Evolutionary conservation across 2,329 filamentous ascomycete genomes (phyloP).

Genomic region (Gnomoniopsis sp.): DNA sequence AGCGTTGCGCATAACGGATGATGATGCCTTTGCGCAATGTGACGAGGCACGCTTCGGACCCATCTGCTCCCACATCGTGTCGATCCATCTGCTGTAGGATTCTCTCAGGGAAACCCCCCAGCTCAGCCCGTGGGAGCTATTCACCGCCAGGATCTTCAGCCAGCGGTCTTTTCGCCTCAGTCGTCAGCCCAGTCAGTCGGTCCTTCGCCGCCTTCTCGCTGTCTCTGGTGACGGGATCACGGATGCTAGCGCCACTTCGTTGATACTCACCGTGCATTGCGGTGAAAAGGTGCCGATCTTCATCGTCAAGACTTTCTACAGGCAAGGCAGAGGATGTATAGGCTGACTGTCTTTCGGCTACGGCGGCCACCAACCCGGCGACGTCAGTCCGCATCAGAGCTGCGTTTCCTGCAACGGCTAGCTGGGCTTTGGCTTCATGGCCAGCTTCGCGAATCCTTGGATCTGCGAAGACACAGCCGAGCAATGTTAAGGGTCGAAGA

Average conservation of each 20-base stretch:
- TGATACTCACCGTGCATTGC: neutral
- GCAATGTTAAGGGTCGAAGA: neutral
- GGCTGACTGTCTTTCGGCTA: neutral
- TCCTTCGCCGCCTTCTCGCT: neutral
- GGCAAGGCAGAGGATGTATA: neutral
- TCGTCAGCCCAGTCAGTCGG: neutral
- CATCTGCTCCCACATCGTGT: neutral
- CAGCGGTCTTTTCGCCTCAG: neutral
- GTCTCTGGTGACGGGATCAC: neutral
- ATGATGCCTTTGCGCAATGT: neutral
- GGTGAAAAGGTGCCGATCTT: neutral
- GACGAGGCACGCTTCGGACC: neutral
- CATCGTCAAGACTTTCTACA: neutral
- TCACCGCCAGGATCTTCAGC: neutral
- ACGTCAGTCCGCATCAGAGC: neutral
- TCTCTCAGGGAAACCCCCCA: neutral
- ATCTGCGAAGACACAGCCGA: neutral
- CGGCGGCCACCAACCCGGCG: neutral
- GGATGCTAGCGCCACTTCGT: neutral
- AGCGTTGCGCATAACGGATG: neutral
- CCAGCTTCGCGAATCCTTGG: neutral
- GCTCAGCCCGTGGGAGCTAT: neutral
- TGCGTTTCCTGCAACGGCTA: neutral
- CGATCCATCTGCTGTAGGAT: neutral
- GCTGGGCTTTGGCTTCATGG: neutral